Evolutionary conservation across 129 eudicot genomes (phyloP), one percentile per base, ranked within the genome.

Genomic region (carrot (Daucus carota)): DNA sequence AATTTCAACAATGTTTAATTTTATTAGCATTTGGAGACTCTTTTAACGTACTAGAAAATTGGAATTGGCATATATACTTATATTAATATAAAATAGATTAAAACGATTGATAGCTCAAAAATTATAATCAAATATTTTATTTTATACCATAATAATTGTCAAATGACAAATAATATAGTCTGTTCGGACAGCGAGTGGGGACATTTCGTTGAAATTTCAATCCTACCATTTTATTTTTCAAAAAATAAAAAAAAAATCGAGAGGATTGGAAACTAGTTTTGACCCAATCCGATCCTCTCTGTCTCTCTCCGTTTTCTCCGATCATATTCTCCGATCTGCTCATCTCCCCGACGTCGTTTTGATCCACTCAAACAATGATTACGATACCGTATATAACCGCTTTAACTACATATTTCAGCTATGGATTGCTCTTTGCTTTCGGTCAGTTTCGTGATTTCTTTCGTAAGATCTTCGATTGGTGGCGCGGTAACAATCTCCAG

Each of bases 391-490:
- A 89, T 71, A 43, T 92, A 77, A 92, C 97, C 78, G 96, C 97
- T 73, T 87, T 92, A 80, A 74, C 97, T 1, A 89, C 97, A 32
- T 92, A 85, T 74, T 85, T 92, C 85, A 89, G 97, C 87, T 92
- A 89, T 47, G 96, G 89, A 44, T 79, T 92, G 73, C 89, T 92
- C 38, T 92, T 89, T 65, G 97, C 87, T 33, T 92, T 92, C 36
- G 97, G 97, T 71, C 96, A 92, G 54, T 78, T 89, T 47, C 96
- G 97, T 32, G 97, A 92, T 82, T 89, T 92, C 79, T 92, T 92
- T 79, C 85, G 97, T 29, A 87, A 77, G 65, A 45, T 78, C 69
- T 18, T 89, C 62, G 97, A 89, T 80, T 86, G 97, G 96, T 87
- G 92, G 89, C 76, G 74, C 8, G 81, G 82, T 60, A 84, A 85